phyloP scores from a whole-genome alignment of 331 rosid species.

The Quercus phellos region DNA sequence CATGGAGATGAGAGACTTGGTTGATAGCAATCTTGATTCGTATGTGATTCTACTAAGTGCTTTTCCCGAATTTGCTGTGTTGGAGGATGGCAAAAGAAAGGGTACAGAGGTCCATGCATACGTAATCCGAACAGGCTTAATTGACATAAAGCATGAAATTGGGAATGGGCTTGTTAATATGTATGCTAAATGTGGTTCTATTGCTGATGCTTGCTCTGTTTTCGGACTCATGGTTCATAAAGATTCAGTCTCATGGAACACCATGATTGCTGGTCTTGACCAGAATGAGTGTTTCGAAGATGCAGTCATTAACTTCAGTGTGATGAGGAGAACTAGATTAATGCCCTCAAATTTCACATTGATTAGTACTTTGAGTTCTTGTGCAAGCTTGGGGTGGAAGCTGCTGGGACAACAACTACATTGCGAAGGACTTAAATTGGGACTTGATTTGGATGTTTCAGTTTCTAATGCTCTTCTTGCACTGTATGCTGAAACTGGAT shows the following conservation, averaged over 20 bases:
- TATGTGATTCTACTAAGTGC: constrained; percentile 67
- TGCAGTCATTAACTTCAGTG: constrained; percentile 50
- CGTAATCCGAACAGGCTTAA: constrained; percentile 40
- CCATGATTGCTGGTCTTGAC: constrained; percentile 82
- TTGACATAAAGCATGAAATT: constrained; percentile 35
- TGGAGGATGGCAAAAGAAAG: constrained; percentile 61
- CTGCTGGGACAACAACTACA: constrained; percentile 65
- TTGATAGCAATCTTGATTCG: constrained; percentile 58
- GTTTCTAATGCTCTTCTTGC: constrained; percentile 83
- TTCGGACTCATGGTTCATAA: constrained; percentile 50
- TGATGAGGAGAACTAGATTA: constrained; percentile 60
- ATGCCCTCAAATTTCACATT: constrained; percentile 71
- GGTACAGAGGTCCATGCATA: constrained; percentile 78
- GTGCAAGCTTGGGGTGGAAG: constrained; percentile 77
- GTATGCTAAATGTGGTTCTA: constrained; percentile 71
- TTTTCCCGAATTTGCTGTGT: constrained; percentile 51
- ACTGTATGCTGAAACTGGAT: constrained; percentile 64
- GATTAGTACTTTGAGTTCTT: constrained; percentile 83
- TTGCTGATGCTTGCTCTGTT: constrained; percentile 56
- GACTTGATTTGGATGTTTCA: constrained; percentile 84
- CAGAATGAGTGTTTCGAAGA: constrained; percentile 64
- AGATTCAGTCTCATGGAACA: constrained; percentile 81
- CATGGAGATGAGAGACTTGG: constrained; percentile 52
- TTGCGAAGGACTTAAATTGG: constrained; percentile 63
- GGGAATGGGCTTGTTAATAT: constrained; percentile 82